phyloP scores from a whole-genome alignment of 768 basidiomycete species.

The Crucibulum laeve region DNA sequence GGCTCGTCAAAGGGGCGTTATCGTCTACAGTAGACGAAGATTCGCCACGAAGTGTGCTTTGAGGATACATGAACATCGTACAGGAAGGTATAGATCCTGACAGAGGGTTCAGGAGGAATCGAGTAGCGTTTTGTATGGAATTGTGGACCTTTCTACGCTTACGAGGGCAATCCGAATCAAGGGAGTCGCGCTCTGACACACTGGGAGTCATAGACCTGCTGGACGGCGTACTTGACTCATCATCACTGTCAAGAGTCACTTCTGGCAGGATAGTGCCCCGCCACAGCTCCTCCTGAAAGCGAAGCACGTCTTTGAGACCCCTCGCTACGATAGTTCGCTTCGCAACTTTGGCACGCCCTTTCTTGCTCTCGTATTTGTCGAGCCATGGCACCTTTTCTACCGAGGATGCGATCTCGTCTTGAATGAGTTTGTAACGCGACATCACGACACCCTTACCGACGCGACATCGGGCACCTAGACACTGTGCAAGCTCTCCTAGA shows the following conservation, averaged over 20 bases:
- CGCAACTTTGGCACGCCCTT: conserved; percentile 54
- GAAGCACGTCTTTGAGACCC: conserved; percentile 65
- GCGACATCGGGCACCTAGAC: conserved; percentile 47
- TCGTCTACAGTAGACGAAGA: not conserved
- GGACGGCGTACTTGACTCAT: conserved; percentile 21
- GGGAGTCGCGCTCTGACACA: conserved; percentile 6
- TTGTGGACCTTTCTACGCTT: conserved; percentile 22
- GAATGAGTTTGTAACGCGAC: conserved; percentile 64
- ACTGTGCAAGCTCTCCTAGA: conserved; percentile 52
- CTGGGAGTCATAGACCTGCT: conserved; percentile 7
- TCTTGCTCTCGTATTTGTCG: conserved; percentile 44
- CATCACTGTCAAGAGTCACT: conserved; percentile 33
- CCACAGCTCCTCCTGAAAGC: conserved; percentile 64
- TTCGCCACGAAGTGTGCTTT: not conserved
- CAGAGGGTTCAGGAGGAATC: conserved; percentile 59
- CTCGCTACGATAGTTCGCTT: conserved; percentile 64
- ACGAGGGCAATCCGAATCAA: conserved; percentile 13
- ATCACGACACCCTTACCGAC: conserved; percentile 53
- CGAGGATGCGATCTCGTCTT: conserved; percentile 56
- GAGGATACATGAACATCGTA: conserved; percentile 5
- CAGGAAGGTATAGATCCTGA: conserved; percentile 19
- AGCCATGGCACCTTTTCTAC: conserved; percentile 73
- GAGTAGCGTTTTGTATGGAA: conserved; percentile 41
- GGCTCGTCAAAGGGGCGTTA: not conserved
- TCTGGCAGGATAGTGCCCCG: conserved; percentile 32